Evolutionary conservation across 768 basidiomycete species (phyloP).

Genomic region (Suillus weaverae): DNA sequence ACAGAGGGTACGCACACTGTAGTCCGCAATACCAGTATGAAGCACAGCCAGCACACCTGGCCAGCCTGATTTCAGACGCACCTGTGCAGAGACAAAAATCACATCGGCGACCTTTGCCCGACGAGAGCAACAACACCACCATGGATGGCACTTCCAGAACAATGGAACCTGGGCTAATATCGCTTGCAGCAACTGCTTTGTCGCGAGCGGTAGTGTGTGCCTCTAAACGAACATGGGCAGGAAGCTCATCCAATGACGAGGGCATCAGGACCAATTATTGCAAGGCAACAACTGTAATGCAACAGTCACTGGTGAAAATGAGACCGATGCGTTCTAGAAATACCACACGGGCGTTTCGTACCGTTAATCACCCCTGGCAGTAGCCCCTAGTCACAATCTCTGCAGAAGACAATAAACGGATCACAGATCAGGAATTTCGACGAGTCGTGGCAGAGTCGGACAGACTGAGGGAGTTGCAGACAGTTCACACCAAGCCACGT

Average conservation of each 20-base stretch:
- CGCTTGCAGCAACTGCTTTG: conserved; percentile 44
- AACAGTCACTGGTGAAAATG: background rate
- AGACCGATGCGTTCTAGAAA: background rate
- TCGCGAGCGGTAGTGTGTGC: conserved; percentile 50
- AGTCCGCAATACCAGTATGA: conserved; percentile 73
- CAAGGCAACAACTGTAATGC: background rate
- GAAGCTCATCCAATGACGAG: conserved; percentile 1
- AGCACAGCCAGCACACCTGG: conserved; percentile 64
- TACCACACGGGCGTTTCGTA: background rate
- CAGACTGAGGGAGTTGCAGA: background rate
- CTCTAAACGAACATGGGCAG: conserved; percentile 34
- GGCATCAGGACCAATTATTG: background rate
- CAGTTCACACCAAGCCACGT: background rate
- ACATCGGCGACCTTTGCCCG: conserved; percentile 65
- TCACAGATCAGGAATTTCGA: background rate
- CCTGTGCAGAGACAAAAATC: conserved; percentile 56
- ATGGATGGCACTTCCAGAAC: conserved; percentile 50
- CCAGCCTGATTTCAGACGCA: conserved; percentile 36
- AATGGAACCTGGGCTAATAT: conserved; percentile 45
- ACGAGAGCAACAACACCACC: conserved; percentile 47
- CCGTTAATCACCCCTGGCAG: background rate
- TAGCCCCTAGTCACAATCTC: background rate
- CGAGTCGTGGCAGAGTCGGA: background rate
- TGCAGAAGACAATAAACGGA: background rate
- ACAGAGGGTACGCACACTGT: conserved; percentile 48